Base-by-base conservation (phyloP, 2,329 filamentous ascomycete species). In the Ophiostoma himal-ulmi region DNA sequence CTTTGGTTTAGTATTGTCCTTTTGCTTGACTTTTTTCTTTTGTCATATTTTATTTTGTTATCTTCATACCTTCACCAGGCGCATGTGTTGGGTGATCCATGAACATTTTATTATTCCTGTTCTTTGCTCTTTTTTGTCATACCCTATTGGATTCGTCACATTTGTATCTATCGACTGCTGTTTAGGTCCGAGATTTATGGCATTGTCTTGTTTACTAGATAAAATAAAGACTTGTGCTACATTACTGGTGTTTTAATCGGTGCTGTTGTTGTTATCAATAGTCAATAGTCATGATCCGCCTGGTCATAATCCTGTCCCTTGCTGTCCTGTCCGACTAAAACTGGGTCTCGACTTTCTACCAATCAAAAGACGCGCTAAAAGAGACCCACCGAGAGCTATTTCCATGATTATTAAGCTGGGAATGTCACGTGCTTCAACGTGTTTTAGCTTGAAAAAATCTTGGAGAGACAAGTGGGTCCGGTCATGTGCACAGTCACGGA, bases 231-330 rank as follows among this genome's bases (percentile, higher is more conserved):
- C n/a, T 26, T 7, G 8, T 48, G 17, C 44, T n/a, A 1, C 17
- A 48, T 48, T 60, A 60, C 34, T 34, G 26, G 10, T 30, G 26
- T 30, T 17, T 62, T 17, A 7, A 13, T 62, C n/a, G 1, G 5
- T 30, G 57, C 6, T 34, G 11, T 36, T 17, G n/a, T 30, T n/a
- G 20, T 0, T 14, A 11, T 62, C 30, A 64, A 64, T 64, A 64
- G 10, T 36, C 60, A n/a, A 70, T 41, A 6, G 54, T 70, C 54
- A 70, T 17, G 17, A 70, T 68, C 65, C 52, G 17, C 30, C n/a
- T 68, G 39, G 57, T 70, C 66, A 22, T 41, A n/a, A n/a, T n/a
- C n/a, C n/a, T n/a, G n/a, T n/a, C n/a, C n/a, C n/a, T n/a, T n/a
- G n/a, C n/a, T n/a, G n/a, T n/a, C n/a, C n/a, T n/a, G n/a, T n/a